Base-by-base conservation (phyloP, 441 rosid species). In the Isatis lusitanica region DNA sequence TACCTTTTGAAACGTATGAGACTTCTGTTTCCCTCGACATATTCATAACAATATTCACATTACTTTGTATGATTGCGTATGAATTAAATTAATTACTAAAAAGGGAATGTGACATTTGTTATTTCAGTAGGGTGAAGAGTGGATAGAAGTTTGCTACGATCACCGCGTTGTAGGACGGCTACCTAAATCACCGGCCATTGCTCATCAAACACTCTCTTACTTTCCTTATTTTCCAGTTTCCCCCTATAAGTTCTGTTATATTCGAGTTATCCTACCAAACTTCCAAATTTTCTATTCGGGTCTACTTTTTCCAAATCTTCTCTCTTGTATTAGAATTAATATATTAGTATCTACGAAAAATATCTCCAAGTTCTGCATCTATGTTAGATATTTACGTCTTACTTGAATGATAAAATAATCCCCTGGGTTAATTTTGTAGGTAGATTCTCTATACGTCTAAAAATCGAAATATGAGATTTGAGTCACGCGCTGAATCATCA, bases 161-260 rank as follows among this genome's bases (percentile, higher is more conserved):
- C 74, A 59, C 66, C 48, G 36, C 65, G 11, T 57, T 31, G 10
- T 43, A 18, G 65, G 73, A 57, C 73, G 66, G 74, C 66, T 70
- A 59, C 59, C 66, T 70, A 28, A 58, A 33, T 59, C 66, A 70
- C 66, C 66, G 66, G 74, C 56, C 74, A 70, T 60, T 12, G 21
- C 35, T 66, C 36, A 50, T 38, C 9, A 35, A 2, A 1, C 24
- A 21, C n/a, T 7, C 40, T 11, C 15, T 55, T 13, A 16, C 7
- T 24, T 24, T 6, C 15, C n/a, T 51, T 21, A 24, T 39, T 28
- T 21, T 67, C 9, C 26, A n/a, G 3, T 9, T n/a, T 17, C 0
- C 2, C 48, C 61, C 71, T 5, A 21, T 1, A 9, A n/a, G 2
- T 52, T 51, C 38, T 24, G 2, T 13, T 24, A 16, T 28, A 16